phyloP scores from a whole-genome alignment of 2,329 filamentous ascomycete genomes.

The Colletotrichum lupini region DNA sequence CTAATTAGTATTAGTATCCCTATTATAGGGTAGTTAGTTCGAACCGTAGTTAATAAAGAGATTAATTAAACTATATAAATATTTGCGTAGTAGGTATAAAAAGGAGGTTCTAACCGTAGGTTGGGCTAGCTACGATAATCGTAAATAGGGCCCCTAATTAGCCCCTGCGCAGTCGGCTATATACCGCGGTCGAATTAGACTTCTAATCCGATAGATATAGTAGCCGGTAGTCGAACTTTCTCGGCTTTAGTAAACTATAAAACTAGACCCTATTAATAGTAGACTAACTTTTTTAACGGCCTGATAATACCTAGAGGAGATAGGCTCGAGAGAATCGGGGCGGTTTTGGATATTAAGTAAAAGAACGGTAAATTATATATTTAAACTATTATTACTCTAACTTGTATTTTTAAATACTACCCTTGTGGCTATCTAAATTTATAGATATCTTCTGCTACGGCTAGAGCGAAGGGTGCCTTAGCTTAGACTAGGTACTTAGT shows the following conservation, averaged over 20 bases:
- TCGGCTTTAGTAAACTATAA: conserved; percentile 3
- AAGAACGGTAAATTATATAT: background rate
- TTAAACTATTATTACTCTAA: background rate
- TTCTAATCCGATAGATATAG: too few species aligned
- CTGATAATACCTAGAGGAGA: background rate
- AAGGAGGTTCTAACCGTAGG: too few species aligned
- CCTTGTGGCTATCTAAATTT: background rate
- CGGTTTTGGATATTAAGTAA: background rate
- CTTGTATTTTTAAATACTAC: background rate
- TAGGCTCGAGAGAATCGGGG: background rate
- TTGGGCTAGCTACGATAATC: too few species aligned
- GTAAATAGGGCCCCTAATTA: too few species aligned
- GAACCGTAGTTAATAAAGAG: too few species aligned
- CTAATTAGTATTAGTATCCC: too few species aligned
- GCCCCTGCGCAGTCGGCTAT: too few species aligned
- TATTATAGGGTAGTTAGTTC: too few species aligned
- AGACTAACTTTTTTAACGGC: background rate
- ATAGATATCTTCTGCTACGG: background rate
- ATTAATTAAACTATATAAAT: too few species aligned
- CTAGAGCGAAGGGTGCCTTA: conserved; percentile 7
- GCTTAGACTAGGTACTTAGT: background rate
- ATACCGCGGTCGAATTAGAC: too few species aligned
- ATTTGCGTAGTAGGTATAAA: too few species aligned
- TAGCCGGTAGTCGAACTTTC: conserved; percentile 2
- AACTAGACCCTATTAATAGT: background rate